Percentiles rank a stretch among this genome's conserved stretches.
Conservation (phyloP, 2,329 filamentous ascomycete species). For the Pleomassaria siparia region DNA sequence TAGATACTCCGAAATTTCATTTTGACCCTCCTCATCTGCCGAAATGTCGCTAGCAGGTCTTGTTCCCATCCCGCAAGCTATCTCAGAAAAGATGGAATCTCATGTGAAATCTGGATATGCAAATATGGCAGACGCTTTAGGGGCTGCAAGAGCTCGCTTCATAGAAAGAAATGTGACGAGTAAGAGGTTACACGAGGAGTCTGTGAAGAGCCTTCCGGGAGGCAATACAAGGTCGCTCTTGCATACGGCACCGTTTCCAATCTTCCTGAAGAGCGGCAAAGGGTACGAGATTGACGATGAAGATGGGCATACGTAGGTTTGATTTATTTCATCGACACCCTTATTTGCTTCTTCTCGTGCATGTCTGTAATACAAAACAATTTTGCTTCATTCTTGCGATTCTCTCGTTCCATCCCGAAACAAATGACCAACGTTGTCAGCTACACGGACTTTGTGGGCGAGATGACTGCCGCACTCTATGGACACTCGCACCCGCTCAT, state of each 20-base stretch:
- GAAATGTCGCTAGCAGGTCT: constrained; percentile 15
- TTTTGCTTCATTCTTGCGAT: too few relatives aligned
- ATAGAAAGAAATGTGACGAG: constrained; percentile 23
- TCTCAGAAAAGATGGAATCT: constrained; percentile 11
- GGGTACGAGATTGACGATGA: constrained; percentile 29
- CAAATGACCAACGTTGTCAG: constrained; percentile 29
- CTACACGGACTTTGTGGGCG: constrained; percentile 32
- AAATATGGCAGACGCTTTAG: constrained; percentile 15
- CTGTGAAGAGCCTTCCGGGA: constrained; percentile 36
- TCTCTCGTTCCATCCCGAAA: neutral
- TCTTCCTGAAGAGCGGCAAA: constrained; percentile 34
- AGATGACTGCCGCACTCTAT: constrained; percentile 30
- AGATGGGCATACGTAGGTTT: constrained; percentile 30
- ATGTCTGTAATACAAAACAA: constrained; percentile 26
- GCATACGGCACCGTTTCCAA: constrained; percentile 40
- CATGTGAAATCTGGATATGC: constrained; percentile 12
- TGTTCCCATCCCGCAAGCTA: constrained; percentile 1
- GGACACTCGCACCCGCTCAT: constrained; percentile 35
- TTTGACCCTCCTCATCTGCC: neutral
- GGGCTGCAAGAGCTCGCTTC: constrained; percentile 21
- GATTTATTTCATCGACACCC: neutral
- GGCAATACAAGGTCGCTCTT: constrained; percentile 44
- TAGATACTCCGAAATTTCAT: too few relatives aligned
- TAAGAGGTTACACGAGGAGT: constrained; percentile 29
- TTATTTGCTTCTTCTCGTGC: neutral